Base-by-base conservation (phyloP, 2,329 filamentous ascomycete species). In the Aureobasidium sp. region DNA sequence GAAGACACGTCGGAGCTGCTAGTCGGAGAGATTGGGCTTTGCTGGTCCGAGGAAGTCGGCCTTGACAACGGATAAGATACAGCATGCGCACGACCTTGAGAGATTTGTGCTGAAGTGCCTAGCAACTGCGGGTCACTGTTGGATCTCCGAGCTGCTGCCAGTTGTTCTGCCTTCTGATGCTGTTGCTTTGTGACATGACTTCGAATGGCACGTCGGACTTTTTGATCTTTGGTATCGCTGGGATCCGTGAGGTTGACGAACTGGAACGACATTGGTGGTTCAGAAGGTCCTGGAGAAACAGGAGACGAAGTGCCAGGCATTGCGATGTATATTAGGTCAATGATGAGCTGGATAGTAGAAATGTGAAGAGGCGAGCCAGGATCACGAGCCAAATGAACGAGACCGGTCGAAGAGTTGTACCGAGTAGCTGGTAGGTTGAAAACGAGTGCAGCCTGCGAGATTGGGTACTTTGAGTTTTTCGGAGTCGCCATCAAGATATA, bases 101-200 rank as follows among this genome's bases (percentile, higher is more conserved):
- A 41, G 12, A 27, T 49, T 12, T 31, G 56, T 25, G 44, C 31
- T 39, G 52, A 48, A 7, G 41, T 51, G 17, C 48, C 34, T 6
- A 29, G 15, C 12, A 51, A 25, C 27, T 63, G 61, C 14, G 45
- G 52, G 11, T 63, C 59, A 41, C 58, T 64, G 56, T 61, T 66
- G 15, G 57, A 56, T n/a, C 67, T 55, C 36, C 67, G 64, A 42
- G 66, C 66, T 11, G 66, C 64, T 17, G 67, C 64, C 22, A 66
- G 64, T 41, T 69, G 66, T 45, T 71, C 62, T 34, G 62, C 69
- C 34, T 65, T 65, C 31, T 69, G 68, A 62, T 71, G 69, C 41
- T 71, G 69, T 61, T 70, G 69, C 34, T 66, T 65, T 3, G 69
- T 71, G 49, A 71, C 72, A 68, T 74, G 72, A 47, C 71, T 73